Percentiles rank a stretch among this genome's conserved stretches.
Conservation (phyloP, 2,329 filamentous ascomycete species). For the Neocatenulostroma microsporum region DNA sequence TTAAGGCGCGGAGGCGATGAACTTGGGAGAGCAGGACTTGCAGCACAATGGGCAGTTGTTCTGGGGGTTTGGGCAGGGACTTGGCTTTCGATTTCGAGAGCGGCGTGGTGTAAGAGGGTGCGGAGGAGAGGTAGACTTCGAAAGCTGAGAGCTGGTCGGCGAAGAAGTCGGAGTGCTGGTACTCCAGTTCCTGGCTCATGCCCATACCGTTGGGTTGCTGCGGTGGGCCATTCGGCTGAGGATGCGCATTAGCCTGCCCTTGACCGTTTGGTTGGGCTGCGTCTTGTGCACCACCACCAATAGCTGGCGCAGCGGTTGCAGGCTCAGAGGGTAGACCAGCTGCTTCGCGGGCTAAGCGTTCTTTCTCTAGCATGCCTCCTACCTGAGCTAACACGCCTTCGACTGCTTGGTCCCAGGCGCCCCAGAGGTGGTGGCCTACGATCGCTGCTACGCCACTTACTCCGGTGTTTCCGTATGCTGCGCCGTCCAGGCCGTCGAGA, state of each 20-base stretch:
- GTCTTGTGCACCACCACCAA: conserved; percentile 1
- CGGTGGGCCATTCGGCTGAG: too few species aligned
- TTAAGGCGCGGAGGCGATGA: conserved; percentile 81
- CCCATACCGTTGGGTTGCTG: conserved; percentile 2
- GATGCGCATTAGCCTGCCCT: too few species aligned
- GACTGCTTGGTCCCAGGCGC: conserved; percentile 94
- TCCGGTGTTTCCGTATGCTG: too few species aligned
- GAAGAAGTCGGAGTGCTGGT: conserved; percentile 92
- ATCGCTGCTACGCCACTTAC: too few species aligned
- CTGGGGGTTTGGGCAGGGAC: conserved; percentile 61
- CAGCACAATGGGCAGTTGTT: conserved; percentile 91
- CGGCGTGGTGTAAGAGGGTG: too few species aligned
- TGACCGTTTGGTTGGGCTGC: neutral
- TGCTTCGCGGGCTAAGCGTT: conserved; percentile 12
- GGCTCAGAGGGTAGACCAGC: conserved; percentile 3
- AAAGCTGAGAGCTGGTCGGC: conserved; percentile 95
- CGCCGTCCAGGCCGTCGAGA: too few species aligned
- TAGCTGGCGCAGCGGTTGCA: conserved; percentile 6
- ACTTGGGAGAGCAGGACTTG: conserved; percentile 95
- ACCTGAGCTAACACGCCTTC: conserved; percentile 90
- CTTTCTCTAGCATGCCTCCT: conserved; percentile 66
- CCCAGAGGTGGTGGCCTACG: conserved; percentile 93
- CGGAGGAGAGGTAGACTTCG: conserved; percentile 90
- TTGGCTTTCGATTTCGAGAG: conserved; percentile 75
- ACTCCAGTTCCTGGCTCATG: conserved; percentile 64